Evolutionary conservation across 768 basidiomycete genomes (phyloP), one percentile per base, ranked within the genome.

Genomic region (Gloeophyllum trabeum): DNA sequence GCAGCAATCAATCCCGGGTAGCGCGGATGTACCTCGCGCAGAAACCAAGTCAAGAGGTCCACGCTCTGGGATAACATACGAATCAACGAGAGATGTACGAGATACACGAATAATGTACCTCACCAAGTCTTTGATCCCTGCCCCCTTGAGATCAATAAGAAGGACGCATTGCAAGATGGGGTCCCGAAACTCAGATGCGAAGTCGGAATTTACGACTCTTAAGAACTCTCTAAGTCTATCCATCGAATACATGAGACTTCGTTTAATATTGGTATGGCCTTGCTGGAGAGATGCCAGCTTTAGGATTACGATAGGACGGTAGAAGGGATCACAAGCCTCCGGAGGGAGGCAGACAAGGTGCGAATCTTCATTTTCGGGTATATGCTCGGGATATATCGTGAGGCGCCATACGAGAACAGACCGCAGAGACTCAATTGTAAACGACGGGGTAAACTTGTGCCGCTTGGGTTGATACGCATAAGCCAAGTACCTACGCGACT

Each of bases 1-100:
- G 46, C 48, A 7, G 42, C 46, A 24, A 43, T 39, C 39, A 47
- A 43, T 24, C 48, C 48, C 18, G 46, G 46, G 44, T 26, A 47
- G 23, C 42, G 26, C 3, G 46, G 43, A 13, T 47, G 43, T 14
- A 47, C 25, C 24, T 49, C 48, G 34, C 48, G 48, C 13, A 47
- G 21, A 30, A 43, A 49, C 48, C 48, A 49, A 12, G 46, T 21
- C 23, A 49, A 42, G 22, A 49, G 40, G 23, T 46, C 48, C 19
- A 48, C 14, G 19, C 24, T 28, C 46, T 49, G 36, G 20, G 19
- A n/a, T 3, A 41, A 5, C 3, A 6, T 7, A 38, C 10, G 16
- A 32, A 10, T 16, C 10, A 32, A 32, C 28, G 10, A 10, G 16
- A 16, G 28, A 32, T 10, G 28, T 32, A 10, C 10, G 28, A 32